A percentile compares a stretch with the other conserved stretches of the same genome.
These are phyloP conservation scores for Diplodia corticola DNA, from an alignment of 2,329 filamentous ascomycete species.

Conservation along the genomic window DNA sequence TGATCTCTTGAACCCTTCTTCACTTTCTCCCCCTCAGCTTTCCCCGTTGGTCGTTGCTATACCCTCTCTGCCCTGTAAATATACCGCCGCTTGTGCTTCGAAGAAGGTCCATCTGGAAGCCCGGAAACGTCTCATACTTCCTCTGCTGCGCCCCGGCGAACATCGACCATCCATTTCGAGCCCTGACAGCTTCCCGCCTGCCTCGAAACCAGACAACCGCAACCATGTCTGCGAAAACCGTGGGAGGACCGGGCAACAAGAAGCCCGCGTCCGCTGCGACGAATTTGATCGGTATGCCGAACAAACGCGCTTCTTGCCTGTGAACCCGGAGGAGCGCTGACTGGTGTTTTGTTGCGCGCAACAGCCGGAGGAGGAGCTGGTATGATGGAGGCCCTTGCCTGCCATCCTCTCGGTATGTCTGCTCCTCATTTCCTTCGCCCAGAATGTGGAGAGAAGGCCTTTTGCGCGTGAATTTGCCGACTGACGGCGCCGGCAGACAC, in stretches of 20 bases:
- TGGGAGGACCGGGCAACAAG: slow-evolving; percentile 62
- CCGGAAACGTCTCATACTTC: not conserved
- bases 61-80: not conserved
- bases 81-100: not conserved
- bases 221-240: slow-evolving; percentile 62
- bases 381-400: slow-evolving; percentile 98
- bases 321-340: not conserved
- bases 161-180: not conserved
- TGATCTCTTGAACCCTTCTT: not conserved
- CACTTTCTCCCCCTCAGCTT: not conserved
- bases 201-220: not conserved
- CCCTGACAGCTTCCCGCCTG: not conserved
- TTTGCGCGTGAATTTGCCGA: not conserved
- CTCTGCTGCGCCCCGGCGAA: too few species aligned
- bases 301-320: not conserved
- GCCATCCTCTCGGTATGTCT: slow-evolving; percentile 81
- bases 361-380: slow-evolving; percentile 92
- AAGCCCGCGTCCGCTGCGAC: slow-evolving; percentile 82
- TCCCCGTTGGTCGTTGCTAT: not conserved
- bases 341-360: slow-evolving; percentile 12
- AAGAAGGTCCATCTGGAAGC: not conserved
- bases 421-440: not conserved
- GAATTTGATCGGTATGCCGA: slow-evolving; percentile 78
- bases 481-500: slow-evolving; percentile 64
- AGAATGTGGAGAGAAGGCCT: not conserved